Evolutionary conservation across 768 basidiomycete species (phyloP).

Genomic region (Cantharellus cinnabarinus): DNA sequence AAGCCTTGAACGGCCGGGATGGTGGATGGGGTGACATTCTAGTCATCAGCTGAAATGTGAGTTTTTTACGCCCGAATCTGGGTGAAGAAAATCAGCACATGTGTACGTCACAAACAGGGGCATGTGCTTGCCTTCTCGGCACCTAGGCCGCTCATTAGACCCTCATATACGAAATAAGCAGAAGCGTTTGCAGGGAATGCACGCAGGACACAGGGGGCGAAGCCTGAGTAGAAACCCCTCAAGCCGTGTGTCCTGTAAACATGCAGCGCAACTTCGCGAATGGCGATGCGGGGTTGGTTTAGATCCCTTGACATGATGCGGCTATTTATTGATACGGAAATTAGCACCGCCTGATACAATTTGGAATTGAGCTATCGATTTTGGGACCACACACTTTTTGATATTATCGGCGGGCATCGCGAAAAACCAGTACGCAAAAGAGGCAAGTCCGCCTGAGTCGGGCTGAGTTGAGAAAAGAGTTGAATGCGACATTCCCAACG

Average conservation of each 20-base stretch:
- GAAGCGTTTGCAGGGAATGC: slow-evolving; percentile 67
- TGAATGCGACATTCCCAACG: not conserved
- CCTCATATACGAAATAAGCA: slow-evolving; percentile 63
- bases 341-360: not conserved
- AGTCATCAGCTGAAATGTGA: too few relatives aligned
- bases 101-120: too few relatives aligned
- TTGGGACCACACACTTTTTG: slow-evolving; percentile 39
- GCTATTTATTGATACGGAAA: slow-evolving; percentile 17
- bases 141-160: slow-evolving; percentile 39
- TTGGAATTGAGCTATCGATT: not conserved
- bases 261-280: slow-evolving; percentile 27
- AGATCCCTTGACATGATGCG: slow-evolving; percentile 43
- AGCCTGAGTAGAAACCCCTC: slow-evolving; percentile 41
- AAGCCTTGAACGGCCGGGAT: too few relatives aligned
- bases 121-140: slow-evolving; percentile 23
- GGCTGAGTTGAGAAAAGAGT: too few relatives aligned
- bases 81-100: too few relatives aligned
- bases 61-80: too few relatives aligned
- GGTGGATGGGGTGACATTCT: too few relatives aligned
- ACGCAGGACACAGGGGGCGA: slow-evolving; percentile 44
- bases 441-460: slow-evolving; percentile 39
- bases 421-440: slow-evolving; percentile 46
- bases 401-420: slow-evolving; percentile 62
- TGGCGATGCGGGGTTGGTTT: slow-evolving; percentile 23
- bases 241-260: slow-evolving; percentile 35